Evolutionary conservation across 2,329 filamentous ascomycete genomes (phyloP), one percentile per base, ranked within the genome.

Genomic region (Calonectria pauciramosa): DNA sequence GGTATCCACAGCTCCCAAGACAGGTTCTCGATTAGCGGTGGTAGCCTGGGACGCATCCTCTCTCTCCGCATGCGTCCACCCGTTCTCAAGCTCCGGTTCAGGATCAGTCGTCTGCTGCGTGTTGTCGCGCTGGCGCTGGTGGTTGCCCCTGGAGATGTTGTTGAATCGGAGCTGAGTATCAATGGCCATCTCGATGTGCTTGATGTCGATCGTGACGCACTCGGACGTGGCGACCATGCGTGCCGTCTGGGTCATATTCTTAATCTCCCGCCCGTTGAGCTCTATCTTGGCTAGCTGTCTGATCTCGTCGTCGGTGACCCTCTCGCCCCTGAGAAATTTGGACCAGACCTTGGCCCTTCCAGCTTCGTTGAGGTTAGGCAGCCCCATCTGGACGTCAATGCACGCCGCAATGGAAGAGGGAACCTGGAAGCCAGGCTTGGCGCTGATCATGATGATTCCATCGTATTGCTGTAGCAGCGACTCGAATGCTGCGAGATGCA

Each of bases 341-440:
- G 52, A 63, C 82, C 82, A 85, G 28, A 84, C 73, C 38, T 75
- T 59, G 2, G 16, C 18, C 0, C 81, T 76, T 0, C 80, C 78
- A 0, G 63, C 56, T 10, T 71, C 36, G 30, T 80, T 77, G 1
- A 84, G 80, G 0, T 77, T 68, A 11, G 76, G 76, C 69, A 86
- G 86, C 44, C 84, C 82, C 0, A 87, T 77, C 0, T 80, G 51
- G 3, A 88, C 83, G 75, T 88, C 86, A 75, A 89, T 87, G 8
- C 86, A 84, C n/a, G 83, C 85, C 28, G 86, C 85, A 32, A 88
- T 20, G 16, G 38, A 47, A 16, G 54, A 30, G 14, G 56, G 34
- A 3, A 41, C 56, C 4, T 28, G n/a, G 9, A 63, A 41, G 1
- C 56, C 14, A 8, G 56, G 34, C 4, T 38, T 26, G 26, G 56